phyloP scores from a whole-genome alignment of 306 rosid genomes.

The Begonia masoniana region DNA sequence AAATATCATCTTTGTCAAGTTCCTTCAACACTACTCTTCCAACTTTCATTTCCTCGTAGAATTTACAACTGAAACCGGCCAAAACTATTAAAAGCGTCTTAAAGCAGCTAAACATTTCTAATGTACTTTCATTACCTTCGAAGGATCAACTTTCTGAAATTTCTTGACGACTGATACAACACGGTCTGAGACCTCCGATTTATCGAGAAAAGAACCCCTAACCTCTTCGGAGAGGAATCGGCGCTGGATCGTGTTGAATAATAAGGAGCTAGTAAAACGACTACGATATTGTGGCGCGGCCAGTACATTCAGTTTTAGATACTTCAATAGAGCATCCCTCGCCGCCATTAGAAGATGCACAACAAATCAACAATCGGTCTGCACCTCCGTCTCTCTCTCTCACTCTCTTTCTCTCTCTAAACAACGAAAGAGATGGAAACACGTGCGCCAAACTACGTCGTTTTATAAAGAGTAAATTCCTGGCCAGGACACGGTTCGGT shows the following conservation, averaged over 20 bases:
- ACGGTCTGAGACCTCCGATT: conserved; percentile 90
- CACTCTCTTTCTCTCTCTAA: background rate
- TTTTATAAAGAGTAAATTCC: too few species aligned
- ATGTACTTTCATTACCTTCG: conserved; percentile 35
- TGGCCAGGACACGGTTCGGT: too few species aligned
- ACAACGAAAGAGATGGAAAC: background rate
- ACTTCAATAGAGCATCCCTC: conserved; percentile 37
- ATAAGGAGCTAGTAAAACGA: conserved; percentile 9
- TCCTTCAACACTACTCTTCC: too few species aligned
- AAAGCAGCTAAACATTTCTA: background rate
- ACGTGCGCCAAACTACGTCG: background rate
- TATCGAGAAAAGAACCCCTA: conserved; percentile 72
- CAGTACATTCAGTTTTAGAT: conserved; percentile 61
- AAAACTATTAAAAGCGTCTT: too few species aligned
- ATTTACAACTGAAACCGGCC: too few species aligned
- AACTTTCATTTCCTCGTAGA: too few species aligned
- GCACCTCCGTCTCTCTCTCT: background rate
- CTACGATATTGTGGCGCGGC: conserved; percentile 15
- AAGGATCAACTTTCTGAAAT: conserved; percentile 85
- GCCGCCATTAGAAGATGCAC: conserved; percentile 52
- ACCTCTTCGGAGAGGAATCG: conserved; percentile 64
- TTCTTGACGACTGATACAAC: conserved; percentile 79
- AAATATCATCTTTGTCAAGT: too few species aligned
- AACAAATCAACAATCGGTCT: too few species aligned
- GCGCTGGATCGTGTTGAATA: conserved; percentile 29